Conservation (phyloP, 163 green algal genomes). For the Coccomyxa subellipsoidea region DNA sequence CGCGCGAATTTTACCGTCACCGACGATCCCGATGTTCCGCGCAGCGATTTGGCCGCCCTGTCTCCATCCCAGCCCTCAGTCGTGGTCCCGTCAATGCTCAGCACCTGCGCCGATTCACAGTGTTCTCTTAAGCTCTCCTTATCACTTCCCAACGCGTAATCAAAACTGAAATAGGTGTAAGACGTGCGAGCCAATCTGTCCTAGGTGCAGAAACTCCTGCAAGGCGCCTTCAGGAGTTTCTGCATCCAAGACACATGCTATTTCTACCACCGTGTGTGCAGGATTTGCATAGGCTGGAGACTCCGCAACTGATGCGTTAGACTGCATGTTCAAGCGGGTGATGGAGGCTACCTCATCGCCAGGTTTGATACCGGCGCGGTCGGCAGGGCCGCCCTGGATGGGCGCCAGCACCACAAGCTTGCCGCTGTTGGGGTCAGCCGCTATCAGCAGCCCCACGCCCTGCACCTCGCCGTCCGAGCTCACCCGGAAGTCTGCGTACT, state of each 20-base stretch:
- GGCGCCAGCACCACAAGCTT: slow-evolving; percentile 74
- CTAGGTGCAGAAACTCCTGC: too few relatives aligned
- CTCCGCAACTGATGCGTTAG: too few relatives aligned
- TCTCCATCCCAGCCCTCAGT: slow-evolving; percentile 65
- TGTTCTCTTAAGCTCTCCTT: neutral
- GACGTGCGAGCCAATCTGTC: too few relatives aligned
- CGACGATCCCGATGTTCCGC: slow-evolving; percentile 43
- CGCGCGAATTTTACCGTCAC: slow-evolving; percentile 34
- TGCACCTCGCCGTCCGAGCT: slow-evolving; percentile 83
- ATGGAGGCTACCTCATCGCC: slow-evolving; percentile 87
- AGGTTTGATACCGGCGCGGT: slow-evolving; percentile 71
- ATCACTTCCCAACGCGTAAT: too few relatives aligned
- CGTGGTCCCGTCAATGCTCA: slow-evolving; percentile 49
- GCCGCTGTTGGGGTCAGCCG: slow-evolving; percentile 47
- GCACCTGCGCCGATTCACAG: slow-evolving; percentile 30
- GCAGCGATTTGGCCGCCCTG: slow-evolving; percentile 63
- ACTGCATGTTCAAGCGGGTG: too few relatives aligned
- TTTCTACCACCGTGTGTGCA: too few relatives aligned
- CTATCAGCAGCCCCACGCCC: slow-evolving; percentile 90
- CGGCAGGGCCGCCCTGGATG: slow-evolving; percentile 80
- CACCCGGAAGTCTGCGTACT: slow-evolving; percentile 84
- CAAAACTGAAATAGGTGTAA: too few relatives aligned
- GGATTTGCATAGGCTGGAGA: too few relatives aligned
- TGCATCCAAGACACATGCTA: too few relatives aligned
- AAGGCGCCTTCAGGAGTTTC: too few relatives aligned